phyloP scores from a whole-genome alignment of 1,284 basidiomycete species.

The Cronartium quercuum region DNA sequence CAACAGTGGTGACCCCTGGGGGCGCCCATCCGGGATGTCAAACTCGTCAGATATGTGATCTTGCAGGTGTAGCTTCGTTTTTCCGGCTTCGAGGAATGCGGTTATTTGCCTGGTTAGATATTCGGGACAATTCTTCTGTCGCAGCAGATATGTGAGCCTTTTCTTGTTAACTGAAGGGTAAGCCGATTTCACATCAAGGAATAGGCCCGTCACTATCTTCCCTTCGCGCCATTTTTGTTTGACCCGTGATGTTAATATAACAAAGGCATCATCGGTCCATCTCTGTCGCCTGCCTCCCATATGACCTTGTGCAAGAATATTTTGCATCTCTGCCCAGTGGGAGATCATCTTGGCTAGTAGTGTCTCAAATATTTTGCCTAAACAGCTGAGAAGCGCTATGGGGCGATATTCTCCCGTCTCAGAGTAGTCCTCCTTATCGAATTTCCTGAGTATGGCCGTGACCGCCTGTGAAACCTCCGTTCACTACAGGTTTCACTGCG shows the following conservation, averaged over 20 bases:
- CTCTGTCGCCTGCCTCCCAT: neutral
- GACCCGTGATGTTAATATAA: neutral
- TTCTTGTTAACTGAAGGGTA: neutral
- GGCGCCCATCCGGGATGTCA: neutral
- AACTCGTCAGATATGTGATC: neutral
- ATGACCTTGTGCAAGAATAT: neutral
- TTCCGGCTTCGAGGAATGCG: neutral
- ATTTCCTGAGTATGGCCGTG: too few species aligned
- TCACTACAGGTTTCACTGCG: too few species aligned
- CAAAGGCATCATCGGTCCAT: neutral
- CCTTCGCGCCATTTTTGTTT: slow-evolving; percentile 1
- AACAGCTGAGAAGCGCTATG: slow-evolving; percentile 5
- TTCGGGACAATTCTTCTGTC: neutral
- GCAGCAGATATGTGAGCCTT: neutral
- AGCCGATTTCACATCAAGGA: slow-evolving; percentile 10
- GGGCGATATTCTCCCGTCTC: neutral
- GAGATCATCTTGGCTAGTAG: neutral
- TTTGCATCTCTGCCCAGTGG: neutral
- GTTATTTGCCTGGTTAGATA: neutral
- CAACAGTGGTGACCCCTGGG: slow-evolving; percentile 16
- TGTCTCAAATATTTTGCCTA: neutral
- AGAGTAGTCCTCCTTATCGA: neutral
- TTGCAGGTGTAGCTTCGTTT: neutral
- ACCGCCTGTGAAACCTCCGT: too few species aligned
- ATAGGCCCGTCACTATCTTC: neutral